Evolutionary conservation across 1,284 basidiomycete genomes (phyloP).

Genomic region (Ceratobasidium sp.): DNA sequence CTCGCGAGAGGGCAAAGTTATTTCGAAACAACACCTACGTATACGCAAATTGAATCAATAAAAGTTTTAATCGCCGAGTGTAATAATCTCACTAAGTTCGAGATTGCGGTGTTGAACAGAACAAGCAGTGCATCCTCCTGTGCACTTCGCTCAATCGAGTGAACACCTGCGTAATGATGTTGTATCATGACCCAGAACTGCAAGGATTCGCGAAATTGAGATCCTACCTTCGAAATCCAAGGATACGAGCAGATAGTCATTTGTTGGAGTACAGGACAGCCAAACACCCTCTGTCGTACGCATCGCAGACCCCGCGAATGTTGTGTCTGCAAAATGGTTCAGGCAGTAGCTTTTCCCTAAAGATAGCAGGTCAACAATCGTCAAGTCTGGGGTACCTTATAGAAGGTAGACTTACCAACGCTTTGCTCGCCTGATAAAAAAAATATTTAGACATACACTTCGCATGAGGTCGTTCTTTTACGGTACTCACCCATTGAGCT

Average conservation of each 20-base stretch:
- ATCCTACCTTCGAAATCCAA: conserved; percentile 65
- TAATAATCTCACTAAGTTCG: conserved; percentile 54
- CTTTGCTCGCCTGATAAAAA: conserved; percentile 59
- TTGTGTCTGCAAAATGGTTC: conserved; percentile 67
- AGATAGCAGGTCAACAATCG: neutral
- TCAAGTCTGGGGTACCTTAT: neutral
- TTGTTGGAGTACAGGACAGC: conserved; percentile 63
- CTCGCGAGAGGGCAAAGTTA: conserved; percentile 61
- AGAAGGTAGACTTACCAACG: conserved; percentile 58
- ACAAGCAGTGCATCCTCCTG: conserved; percentile 69
- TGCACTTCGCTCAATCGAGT: conserved; percentile 65
- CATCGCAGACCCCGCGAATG: conserved; percentile 71
- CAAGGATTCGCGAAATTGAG: neutral
- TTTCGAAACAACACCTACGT: conserved; percentile 63
- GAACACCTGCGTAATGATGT: conserved; percentile 56
- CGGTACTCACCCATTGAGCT: conserved; percentile 63
- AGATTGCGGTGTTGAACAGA: conserved; percentile 67
- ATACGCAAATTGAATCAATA: neutral
- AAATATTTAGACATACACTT: neutral
- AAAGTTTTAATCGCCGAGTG: neutral
- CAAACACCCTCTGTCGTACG: conserved; percentile 57
- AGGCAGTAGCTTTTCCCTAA: conserved; percentile 55
- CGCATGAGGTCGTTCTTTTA: neutral
- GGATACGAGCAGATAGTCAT: conserved; percentile 61
- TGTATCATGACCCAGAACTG: neutral